phyloP scores from a whole-genome alignment of 2,329 filamentous ascomycete genomes.

The Huntiella abstrusa region DNA sequence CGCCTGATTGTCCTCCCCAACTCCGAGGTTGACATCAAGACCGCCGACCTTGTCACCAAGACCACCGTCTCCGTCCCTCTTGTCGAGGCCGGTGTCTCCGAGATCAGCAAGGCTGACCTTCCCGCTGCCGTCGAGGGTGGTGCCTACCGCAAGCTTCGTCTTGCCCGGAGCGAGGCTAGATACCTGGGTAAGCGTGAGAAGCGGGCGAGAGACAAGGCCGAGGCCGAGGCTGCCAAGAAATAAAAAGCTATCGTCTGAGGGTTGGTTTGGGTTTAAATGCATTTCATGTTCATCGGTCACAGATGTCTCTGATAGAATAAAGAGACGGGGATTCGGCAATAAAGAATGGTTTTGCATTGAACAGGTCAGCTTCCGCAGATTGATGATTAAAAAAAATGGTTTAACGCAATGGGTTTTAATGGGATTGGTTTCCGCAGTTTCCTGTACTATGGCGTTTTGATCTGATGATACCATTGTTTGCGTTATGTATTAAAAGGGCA shows the following conservation, averaged over 20 bases:
- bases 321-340: constrained; percentile 10
- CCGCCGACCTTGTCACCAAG: constrained; percentile 34
- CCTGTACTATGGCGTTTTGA: constrained; percentile 13
- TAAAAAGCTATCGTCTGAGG: constrained; percentile 27
- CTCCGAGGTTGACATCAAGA: constrained; percentile 53
- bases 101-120: constrained; percentile 69
- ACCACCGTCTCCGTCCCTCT: constrained; percentile 45
- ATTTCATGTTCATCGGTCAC: constrained; percentile 9
- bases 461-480: constrained; percentile 8
- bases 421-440: constrained; percentile 21
- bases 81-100: constrained; percentile 48
- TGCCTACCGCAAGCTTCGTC: constrained; percentile 73
- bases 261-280: constrained; percentile 3
- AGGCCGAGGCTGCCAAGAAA: constrained; percentile 74
- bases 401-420: constrained; percentile 16
- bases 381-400: constrained; percentile 11
- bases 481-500: no score
- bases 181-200: constrained; percentile 76
- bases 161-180: constrained; percentile 67
- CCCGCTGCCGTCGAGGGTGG: constrained; percentile 58
- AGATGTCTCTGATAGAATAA: constrained; percentile 11
- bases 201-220: constrained; percentile 73
- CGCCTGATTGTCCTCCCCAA: constrained; percentile 94
- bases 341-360: constrained; percentile 19
- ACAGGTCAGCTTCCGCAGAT: background rate